Base-by-base conservation (phyloP, 2,329 filamentous ascomycete genomes). In the Aureobasidium mangrovei region DNA sequence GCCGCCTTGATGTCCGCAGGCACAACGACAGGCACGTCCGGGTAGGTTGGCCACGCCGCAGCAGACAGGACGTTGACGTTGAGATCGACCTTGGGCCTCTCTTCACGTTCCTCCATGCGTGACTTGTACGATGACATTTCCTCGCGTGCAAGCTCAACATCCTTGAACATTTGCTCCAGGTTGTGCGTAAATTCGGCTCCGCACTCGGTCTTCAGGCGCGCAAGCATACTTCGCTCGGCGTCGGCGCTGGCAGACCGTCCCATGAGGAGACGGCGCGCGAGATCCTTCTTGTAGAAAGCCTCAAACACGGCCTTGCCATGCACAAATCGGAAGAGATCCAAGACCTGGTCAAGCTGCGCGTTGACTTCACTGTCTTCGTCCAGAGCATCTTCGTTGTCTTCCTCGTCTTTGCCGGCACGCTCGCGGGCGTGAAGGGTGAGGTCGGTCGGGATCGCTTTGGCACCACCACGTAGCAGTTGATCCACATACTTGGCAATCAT, bases 401-500 rank as follows among this genome's bases (percentile, higher is more conserved):
- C 77, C 35, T 84, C 81, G 63, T 78, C 62, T 77, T 81, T 65
- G 82, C 81, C 8, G 79, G 79, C 39, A 73, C 73, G 4, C 7
- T 85, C 81, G 9, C 63, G 60, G 36, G 66, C 65, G 7, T 66
- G 62, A 0, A 83, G 81, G 1, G 83, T 74, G 7, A 91, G 74
- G 26, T 81, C 79, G 42, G 82, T 78, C 1, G 88, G 88, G 7
- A 94, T 79, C 0, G 86, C 85, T 68, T 94, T 97, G 44, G 91
- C 77, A 1, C 93, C 94, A 47, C 89, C 89, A 54, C 90, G 84
- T 32, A 98, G 78, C 24, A 98, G 76, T 72, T 86, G 78, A 69
- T 98, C 93, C 58, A 98, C 86, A 63, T 97, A 91, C 70, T 96
- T 97, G 31, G 93, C 94, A 62, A 96, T 94, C 91, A 97, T 95